phyloP scores from a whole-genome alignment of 2,329 filamentous ascomycete species.

The Colletotrichum sp. region DNA sequence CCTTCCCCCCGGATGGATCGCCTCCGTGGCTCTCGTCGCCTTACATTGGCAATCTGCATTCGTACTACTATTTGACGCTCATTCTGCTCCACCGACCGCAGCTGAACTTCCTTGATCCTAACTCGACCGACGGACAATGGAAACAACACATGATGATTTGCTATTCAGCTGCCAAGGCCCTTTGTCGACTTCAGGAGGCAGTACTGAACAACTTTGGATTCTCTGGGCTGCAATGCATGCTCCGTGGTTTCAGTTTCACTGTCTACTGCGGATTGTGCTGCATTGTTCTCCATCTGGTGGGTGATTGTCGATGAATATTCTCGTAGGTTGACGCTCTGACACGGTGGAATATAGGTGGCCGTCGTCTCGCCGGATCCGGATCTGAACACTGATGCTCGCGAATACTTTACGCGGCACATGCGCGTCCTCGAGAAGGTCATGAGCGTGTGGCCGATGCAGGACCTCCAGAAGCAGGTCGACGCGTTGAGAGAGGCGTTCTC shows the following conservation, averaged over 20 bases:
- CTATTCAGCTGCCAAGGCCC: slow-evolving; percentile 81
- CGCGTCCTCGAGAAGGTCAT: slow-evolving; percentile 87
- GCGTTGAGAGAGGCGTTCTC: slow-evolving; percentile 91
- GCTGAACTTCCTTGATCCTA: slow-evolving; percentile 78
- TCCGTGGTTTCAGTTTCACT: slow-evolving; percentile 91
- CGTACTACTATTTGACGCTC: slow-evolving; percentile 84
- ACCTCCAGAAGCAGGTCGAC: slow-evolving; percentile 89
- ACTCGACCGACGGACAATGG: slow-evolving; percentile 75
- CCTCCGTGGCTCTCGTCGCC: slow-evolving; percentile 86
- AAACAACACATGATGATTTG: slow-evolving; percentile 88
- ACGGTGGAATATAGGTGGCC: slow-evolving; percentile 69
- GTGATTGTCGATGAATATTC: slow-evolving; percentile 38
- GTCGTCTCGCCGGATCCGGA: slow-evolving; percentile 93
- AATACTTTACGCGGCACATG: slow-evolving; percentile 95
- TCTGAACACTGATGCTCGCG: slow-evolving; percentile 81
- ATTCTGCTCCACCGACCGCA: slow-evolving; percentile 91
- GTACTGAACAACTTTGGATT: slow-evolving; percentile 79
- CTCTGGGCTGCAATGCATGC: slow-evolving; percentile 86
- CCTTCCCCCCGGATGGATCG: slow-evolving; percentile 78
- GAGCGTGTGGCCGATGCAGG: slow-evolving; percentile 83
- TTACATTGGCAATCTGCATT: slow-evolving; percentile 87
- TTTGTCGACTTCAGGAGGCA: slow-evolving; percentile 88
- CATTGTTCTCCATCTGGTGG: slow-evolving; percentile 89
- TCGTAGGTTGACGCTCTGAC: not conserved
- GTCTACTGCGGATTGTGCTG: slow-evolving; percentile 93